These are phyloP conservation scores for Circinella minor DNA, from an alignment of 371 early-diverging fungal species.

Conservation along the genomic window DNA sequence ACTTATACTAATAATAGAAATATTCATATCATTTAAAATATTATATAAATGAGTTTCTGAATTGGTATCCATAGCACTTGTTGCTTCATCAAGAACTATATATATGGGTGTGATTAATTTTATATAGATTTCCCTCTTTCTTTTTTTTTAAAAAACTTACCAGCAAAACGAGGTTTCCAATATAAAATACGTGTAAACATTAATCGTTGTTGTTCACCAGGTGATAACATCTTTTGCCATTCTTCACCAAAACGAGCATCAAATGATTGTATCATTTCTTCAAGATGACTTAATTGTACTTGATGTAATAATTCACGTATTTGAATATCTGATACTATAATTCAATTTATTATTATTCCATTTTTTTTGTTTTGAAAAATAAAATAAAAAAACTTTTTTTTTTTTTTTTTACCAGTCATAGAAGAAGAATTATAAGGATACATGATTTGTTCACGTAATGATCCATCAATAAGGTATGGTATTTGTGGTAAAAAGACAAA, in stretches of 20 bases:
- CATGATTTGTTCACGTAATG: slow-evolving; percentile 73
- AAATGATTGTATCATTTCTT: slow-evolving; percentile 47
- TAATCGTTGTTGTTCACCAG: slow-evolving; percentile 80
- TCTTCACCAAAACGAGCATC: slow-evolving; percentile 58
- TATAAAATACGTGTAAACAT: slow-evolving; percentile 74
- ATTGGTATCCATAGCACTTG: slow-evolving; percentile 67
- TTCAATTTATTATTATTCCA: neutral
- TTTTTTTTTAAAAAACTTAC: slow-evolving; percentile 32
- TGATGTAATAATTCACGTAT: slow-evolving; percentile 42
- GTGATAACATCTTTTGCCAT: slow-evolving; percentile 75
- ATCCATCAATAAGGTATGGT: slow-evolving; percentile 71
- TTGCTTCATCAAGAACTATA: slow-evolving; percentile 75
- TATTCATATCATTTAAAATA: slow-evolving; percentile 35
- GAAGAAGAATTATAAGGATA: slow-evolving; percentile 50
- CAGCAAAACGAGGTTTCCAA: slow-evolving; percentile 70
- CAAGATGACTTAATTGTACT: slow-evolving; percentile 60
- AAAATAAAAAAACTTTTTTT: neutral
- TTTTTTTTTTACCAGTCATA: slow-evolving; percentile 26
- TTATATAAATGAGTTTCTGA: slow-evolving; percentile 60
- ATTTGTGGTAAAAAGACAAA: slow-evolving; percentile 73
- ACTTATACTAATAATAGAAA: slow-evolving; percentile 73
- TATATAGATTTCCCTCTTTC: neutral
- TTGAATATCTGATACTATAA: slow-evolving; percentile 57
- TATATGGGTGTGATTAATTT: neutral
- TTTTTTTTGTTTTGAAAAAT: neutral